phyloP scores from a whole-genome alignment of 495 filamentous ascomycete genomes.

The Cryomyces minteri region DNA sequence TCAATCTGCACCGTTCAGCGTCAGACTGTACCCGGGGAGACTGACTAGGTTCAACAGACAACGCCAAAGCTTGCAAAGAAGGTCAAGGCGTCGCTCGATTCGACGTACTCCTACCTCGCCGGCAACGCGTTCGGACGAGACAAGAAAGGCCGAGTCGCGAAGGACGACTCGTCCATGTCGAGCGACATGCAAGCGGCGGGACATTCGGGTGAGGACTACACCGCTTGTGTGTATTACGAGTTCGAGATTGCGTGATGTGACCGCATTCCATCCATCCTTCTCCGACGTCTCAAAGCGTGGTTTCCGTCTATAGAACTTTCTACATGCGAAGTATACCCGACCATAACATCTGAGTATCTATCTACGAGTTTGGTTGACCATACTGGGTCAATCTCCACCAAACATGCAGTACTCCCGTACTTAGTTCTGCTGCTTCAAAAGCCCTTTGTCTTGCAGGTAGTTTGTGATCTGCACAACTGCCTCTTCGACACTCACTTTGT shows the following conservation, averaged over 20 bases:
- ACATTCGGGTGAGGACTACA: constrained; percentile 52
- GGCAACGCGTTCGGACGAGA: constrained; percentile 89
- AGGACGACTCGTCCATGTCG: constrained; percentile 59
- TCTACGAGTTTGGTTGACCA: too few species aligned
- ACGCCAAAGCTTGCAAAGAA: constrained; percentile 66
- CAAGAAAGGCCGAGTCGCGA: constrained; percentile 77
- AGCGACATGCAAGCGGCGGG: constrained; percentile 62
- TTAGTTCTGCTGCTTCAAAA: constrained; percentile 32
- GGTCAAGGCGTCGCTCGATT: constrained; percentile 62
- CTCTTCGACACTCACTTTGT: constrained; percentile 63
- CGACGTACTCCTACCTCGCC: constrained; percentile 75
- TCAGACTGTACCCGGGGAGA: too few species aligned
- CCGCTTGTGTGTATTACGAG: constrained; percentile 92
- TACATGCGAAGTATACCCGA: too few species aligned
- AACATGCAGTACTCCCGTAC: too few species aligned
- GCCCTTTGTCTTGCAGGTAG: constrained; percentile 50
- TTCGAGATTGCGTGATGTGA: constrained; percentile 43
- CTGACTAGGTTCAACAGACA: too few species aligned
- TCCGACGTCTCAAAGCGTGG: too few species aligned
- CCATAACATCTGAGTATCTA: too few species aligned
- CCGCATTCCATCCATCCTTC: too few species aligned
- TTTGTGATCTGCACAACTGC: constrained; percentile 66
- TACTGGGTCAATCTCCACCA: too few species aligned
- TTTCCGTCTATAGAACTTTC: too few species aligned
- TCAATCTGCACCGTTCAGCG: too few species aligned